phyloP scores from a whole-genome alignment of 495 filamentous ascomycete species.

The Trichoderma reesei region DNA sequence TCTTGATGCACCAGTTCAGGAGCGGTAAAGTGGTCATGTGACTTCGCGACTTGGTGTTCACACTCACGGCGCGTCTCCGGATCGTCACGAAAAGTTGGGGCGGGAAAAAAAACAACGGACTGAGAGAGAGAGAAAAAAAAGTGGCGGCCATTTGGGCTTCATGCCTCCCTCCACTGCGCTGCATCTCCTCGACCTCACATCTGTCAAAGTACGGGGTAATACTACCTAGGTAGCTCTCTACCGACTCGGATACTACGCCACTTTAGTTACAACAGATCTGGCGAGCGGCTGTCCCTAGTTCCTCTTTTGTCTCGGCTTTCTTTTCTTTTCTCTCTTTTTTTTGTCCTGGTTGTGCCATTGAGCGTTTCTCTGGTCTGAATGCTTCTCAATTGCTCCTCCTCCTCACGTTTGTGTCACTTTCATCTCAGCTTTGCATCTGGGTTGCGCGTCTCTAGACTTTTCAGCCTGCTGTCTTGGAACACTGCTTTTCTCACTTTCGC shows the following conservation, averaged over 20 bases:
- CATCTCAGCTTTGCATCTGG: constrained; percentile 1
- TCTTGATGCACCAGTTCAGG: constrained; percentile 1
- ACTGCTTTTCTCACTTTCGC: not conserved
- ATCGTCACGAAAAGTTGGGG: constrained; percentile 3
- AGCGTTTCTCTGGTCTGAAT: no score
- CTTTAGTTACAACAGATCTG: not conserved
- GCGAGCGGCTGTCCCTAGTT: not conserved
- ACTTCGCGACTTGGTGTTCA: constrained; percentile 8
- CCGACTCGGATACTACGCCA: no score
- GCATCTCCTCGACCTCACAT: no score
- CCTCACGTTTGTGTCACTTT: not conserved
- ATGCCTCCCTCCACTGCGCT: no score
- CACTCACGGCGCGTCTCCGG: not conserved
- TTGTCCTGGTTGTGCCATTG: not conserved
- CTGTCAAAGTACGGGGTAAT: no score
- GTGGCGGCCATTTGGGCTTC: not conserved
- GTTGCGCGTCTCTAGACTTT: not conserved
- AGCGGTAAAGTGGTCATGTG: constrained; percentile 4
- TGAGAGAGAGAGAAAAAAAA: not conserved
- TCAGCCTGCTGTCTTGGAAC: not conserved
- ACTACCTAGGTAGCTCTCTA: no score
- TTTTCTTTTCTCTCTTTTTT: not conserved
- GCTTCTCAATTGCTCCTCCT: no score
- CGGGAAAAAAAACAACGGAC: no score
- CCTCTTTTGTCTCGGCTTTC: not conserved